phyloP scores from a whole-genome alignment of 345 rosid genomes.

The Raphanus raphanistrum region DNA sequence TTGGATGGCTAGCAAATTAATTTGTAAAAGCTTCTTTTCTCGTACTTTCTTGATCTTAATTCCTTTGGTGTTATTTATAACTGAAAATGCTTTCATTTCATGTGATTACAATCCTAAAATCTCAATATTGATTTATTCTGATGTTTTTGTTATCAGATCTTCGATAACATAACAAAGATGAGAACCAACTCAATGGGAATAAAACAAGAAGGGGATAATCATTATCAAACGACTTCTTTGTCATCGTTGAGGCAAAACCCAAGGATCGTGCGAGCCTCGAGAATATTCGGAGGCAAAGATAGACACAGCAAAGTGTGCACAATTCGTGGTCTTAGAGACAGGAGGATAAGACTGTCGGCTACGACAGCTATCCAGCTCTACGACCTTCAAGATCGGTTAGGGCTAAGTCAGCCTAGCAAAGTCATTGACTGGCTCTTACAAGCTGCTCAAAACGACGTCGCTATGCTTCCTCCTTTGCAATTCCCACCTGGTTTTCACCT shows the following conservation, averaged over 20 bases:
- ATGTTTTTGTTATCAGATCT: background rate
- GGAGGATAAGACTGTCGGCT: constrained; percentile 84
- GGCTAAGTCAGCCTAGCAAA: constrained; percentile 85
- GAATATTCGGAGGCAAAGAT: constrained; percentile 88
- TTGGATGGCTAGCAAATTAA: background rate
- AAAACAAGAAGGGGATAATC: constrained; percentile 19
- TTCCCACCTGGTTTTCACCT: constrained; percentile 65
- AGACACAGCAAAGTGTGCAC: constrained; percentile 96
- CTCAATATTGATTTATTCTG: background rate
- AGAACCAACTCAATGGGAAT: constrained; percentile 5
- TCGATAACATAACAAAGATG: background rate
- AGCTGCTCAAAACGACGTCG: constrained; percentile 65
- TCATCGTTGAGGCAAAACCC: constrained; percentile 60
- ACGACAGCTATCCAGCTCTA: constrained; percentile 82
- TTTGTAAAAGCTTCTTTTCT: background rate
- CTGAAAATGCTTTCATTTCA: constrained; percentile 3
- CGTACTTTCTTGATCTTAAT: constrained; percentile 9
- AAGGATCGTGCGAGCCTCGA: constrained; percentile 76
- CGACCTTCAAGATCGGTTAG: constrained; percentile 84
- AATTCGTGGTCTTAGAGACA: constrained; percentile 76
- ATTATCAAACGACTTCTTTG: background rate
- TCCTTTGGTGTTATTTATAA: background rate
- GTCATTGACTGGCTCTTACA: constrained; percentile 91
- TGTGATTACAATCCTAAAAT: background rate
- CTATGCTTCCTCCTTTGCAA: constrained; percentile 78